Conservation (phyloP, 495 filamentous ascomycete species). For the Astrocystis sublimbata region DNA sequence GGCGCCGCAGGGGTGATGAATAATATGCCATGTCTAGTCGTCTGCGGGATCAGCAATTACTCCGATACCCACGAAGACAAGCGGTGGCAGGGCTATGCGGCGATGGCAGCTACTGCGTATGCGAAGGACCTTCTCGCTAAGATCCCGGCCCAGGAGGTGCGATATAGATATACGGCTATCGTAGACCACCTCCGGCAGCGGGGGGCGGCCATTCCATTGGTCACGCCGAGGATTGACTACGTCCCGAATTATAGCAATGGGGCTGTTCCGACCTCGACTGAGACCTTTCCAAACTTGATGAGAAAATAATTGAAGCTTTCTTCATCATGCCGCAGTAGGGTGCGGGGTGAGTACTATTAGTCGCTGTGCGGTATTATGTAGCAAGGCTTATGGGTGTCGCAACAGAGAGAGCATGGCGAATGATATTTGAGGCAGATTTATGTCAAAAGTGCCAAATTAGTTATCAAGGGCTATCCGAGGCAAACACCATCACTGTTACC, state of each 20-base stretch:
- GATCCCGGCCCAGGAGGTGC: neutral
- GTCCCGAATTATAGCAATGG: neutral
- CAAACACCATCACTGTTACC: neutral
- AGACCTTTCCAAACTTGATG: neutral
- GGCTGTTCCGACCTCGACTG: neutral
- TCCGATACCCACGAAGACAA: neutral
- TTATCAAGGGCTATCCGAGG: neutral
- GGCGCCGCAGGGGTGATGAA: neutral
- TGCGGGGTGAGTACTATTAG: too few species aligned
- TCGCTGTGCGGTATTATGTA: too few species aligned
- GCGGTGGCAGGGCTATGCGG: neutral
- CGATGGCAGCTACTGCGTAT: neutral
- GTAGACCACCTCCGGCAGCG: neutral
- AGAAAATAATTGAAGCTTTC: neutral
- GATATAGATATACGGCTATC: neutral
- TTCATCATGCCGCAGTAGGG: slow-evolving; percentile 23
- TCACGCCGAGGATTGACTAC: neutral
- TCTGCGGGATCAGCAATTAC: neutral
- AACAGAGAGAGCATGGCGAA: too few species aligned
- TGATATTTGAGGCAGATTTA: too few species aligned
- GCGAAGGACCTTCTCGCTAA: neutral
- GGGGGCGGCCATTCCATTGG: neutral
- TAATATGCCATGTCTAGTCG: neutral
- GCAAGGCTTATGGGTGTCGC: neutral
- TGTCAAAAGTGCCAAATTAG: too few species aligned